Percentiles rank a stretch among this genome's conserved stretches.
Conservation (phyloP, 352 stramenopile species). For the Phytophthora pisi region DNA sequence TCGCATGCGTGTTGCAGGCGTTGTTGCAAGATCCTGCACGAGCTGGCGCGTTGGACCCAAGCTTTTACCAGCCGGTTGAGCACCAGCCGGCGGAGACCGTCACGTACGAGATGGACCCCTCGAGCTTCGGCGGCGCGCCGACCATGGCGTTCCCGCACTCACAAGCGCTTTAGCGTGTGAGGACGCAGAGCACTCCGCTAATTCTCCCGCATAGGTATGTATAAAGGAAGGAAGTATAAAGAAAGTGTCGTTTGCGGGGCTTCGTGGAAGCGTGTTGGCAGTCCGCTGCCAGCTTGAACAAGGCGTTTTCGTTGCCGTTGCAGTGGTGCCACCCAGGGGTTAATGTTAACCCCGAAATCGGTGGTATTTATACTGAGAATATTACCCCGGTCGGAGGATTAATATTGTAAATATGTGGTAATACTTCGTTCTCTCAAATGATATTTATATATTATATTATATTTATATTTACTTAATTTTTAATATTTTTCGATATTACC, state of each 20-base stretch:
- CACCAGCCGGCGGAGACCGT: slow-evolving; percentile 22
- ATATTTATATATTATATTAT: too few species aligned
- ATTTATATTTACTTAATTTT: too few species aligned
- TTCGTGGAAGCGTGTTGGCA: background rate
- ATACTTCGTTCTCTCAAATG: too few species aligned
- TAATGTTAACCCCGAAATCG: too few species aligned
- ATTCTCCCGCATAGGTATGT: slow-evolving; percentile 28
- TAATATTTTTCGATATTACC: too few species aligned
- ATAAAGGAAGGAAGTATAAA: slow-evolving; percentile 32
- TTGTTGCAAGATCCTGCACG: slow-evolving; percentile 45
- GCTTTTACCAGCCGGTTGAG: slow-evolving; percentile 39
- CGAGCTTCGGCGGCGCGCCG: slow-evolving; percentile 27
- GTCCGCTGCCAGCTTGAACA: background rate
- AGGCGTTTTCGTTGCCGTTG: too few species aligned
- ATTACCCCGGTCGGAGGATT: too few species aligned
- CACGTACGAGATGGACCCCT: slow-evolving; percentile 30
- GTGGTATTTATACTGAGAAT: too few species aligned
- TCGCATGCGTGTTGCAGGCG: slow-evolving; percentile 38
- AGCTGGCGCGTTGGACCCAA: slow-evolving; percentile 30
- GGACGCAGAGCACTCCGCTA: background rate
- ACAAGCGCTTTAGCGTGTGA: slow-evolving; percentile 25
- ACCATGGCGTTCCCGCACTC: slow-evolving; percentile 36
- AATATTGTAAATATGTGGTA: too few species aligned
- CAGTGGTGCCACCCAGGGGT: background rate
- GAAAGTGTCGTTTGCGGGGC: slow-evolving; percentile 30